Evolutionary conservation across 176 grass and related monocot species (phyloP).

Genomic region (Cenchrus americanus): DNA sequence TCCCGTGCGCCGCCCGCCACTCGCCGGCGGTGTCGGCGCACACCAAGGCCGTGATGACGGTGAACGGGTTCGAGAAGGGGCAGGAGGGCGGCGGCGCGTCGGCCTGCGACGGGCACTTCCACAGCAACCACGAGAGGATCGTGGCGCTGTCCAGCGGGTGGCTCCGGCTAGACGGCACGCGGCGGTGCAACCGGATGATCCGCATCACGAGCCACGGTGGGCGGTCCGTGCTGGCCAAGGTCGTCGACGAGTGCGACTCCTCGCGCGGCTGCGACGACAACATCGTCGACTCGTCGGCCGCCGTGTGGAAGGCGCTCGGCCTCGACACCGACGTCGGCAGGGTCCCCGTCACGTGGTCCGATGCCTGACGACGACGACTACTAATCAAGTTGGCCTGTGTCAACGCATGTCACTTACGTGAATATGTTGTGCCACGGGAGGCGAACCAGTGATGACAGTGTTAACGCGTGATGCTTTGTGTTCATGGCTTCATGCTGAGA

Average conservation of each 20-base stretch:
- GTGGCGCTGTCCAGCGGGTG: conserved; percentile 45
- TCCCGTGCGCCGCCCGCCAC: neutral
- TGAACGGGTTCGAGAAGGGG: conserved; percentile 30
- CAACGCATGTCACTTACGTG: no score
- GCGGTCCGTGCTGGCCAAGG: conserved; percentile 29
- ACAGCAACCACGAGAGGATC: conserved; percentile 39
- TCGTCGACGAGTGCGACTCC: conserved; percentile 49
- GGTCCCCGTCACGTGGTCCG: conserved; percentile 44
- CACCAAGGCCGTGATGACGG: conserved; percentile 21
- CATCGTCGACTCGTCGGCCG: conserved; percentile 45
- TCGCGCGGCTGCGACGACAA: conserved; percentile 16
- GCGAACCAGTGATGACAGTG: no score
- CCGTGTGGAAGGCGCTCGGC: conserved; percentile 54
- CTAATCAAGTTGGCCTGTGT: neutral
- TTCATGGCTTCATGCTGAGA: no score
- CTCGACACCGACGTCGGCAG: conserved; percentile 37
- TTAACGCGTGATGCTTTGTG: no score
- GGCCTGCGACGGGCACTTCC: conserved; percentile 43
- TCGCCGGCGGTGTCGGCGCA: neutral
- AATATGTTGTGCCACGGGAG: no score
- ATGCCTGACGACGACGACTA: neutral
- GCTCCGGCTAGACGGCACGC: neutral
- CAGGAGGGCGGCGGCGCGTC: conserved; percentile 17
- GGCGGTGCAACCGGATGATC: conserved; percentile 46
- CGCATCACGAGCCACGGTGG: conserved; percentile 11